Conservation (phyloP, 306 rosid species). For the barrel medic (Medicago truncatula) region MtrunA17r5.0-ANR NC_053049.1:25908501-25909000, state of each 20-base stretch:
- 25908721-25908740: conserved; percentile 70
- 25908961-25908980: not conserved
- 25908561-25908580: conserved; percentile 28
- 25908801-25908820: conserved; percentile 16
- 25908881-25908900: not conserved
- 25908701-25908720: conserved; percentile 85
- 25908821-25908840: conserved; percentile 48
- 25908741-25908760: conserved; percentile 55
- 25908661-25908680: conserved; percentile 71
- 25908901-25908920: not conserved
- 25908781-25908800: conserved; percentile 23
- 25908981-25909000: not conserved
- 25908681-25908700: conserved; percentile 91
- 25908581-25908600: not conserved
- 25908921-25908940: not conserved
- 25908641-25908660: conserved; percentile 68
- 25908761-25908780: conserved; percentile 32
- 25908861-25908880: not conserved
- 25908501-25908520: not conserved
- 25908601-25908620: not conserved
- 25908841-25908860: conserved; percentile 67
- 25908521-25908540: conserved; percentile 40
- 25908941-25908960: not conserved
- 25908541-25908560: conserved; percentile 31
- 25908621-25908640: conserved; percentile 34